Evolutionary conservation across 345 rosid genomes (phyloP).

Genomic region (Chamaenerion angustifolium): DNA sequence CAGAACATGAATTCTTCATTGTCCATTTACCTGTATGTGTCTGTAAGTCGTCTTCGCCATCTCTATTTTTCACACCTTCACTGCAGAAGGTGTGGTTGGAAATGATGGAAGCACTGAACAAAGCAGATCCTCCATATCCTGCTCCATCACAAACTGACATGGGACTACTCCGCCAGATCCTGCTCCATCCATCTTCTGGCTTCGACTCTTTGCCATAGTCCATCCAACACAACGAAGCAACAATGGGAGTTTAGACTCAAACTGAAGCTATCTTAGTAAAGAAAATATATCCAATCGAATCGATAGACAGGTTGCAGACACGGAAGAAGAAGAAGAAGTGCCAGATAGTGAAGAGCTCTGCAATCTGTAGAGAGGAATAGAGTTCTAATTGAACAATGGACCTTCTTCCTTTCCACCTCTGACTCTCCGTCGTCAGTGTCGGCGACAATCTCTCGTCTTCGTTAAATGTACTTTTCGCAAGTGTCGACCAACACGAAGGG

Average conservation of each 20-base stretch:
- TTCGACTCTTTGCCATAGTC: slow-evolving; percentile 55
- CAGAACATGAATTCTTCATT: background rate
- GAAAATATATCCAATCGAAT: too few relatives aligned
- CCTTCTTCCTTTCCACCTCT: slow-evolving; percentile 1
- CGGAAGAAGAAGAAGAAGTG: background rate
- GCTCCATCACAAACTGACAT: too few relatives aligned
- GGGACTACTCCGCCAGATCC: too few relatives aligned
- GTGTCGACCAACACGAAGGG: too few relatives aligned
- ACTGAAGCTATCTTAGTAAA: background rate
- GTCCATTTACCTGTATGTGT: background rate
- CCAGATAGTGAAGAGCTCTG: background rate
- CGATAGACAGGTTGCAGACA: too few relatives aligned
- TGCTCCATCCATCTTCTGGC: slow-evolving; percentile 31
- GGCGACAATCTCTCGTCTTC: slow-evolving; percentile 1
- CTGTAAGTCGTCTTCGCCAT: background rate
- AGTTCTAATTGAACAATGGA: background rate
- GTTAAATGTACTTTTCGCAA: too few relatives aligned
- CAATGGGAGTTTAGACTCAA: background rate
- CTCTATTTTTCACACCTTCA: background rate
- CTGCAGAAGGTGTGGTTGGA: background rate
- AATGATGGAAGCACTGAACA: too few relatives aligned
- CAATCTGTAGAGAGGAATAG: background rate
- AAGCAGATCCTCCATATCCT: too few relatives aligned
- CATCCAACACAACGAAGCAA: slow-evolving; percentile 15
- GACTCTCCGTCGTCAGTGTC: slow-evolving; percentile 2